Evolutionary conservation across 2,329 filamentous ascomycete genomes (phyloP).

Genomic region (Fusarium nurragi): DNA sequence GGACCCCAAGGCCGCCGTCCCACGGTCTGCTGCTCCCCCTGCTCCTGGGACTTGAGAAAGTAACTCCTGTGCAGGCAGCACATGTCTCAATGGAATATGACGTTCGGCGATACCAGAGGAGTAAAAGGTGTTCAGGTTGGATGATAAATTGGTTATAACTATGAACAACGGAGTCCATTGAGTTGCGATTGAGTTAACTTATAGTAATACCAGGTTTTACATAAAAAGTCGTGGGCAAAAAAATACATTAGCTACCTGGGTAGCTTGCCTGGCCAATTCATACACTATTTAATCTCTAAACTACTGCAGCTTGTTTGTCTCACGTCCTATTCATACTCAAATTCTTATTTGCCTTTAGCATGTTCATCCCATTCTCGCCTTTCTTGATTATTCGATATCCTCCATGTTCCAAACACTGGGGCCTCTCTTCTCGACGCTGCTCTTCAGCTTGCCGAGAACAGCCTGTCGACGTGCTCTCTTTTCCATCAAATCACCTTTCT

Average conservation of each 20-base stretch:
- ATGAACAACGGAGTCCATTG: background rate
- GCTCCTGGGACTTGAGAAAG: slow-evolving; percentile 7
- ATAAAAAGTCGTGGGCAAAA: slow-evolving; percentile 4
- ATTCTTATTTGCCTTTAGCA: slow-evolving; percentile 7
- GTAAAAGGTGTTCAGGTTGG: slow-evolving; percentile 20
- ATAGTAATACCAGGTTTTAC: background rate
- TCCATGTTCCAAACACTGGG: slow-evolving; percentile 62
- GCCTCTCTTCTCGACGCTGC: slow-evolving; percentile 59
- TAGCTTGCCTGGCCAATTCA: slow-evolving; percentile 31
- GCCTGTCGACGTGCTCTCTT: slow-evolving; percentile 63
- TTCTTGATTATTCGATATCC: slow-evolving; percentile 54
- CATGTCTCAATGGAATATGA: slow-evolving; percentile 1
- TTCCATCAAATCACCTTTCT: slow-evolving; percentile 65
- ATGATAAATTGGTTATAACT: background rate
- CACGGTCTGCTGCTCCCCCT: slow-evolving; percentile 15
- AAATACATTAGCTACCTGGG: slow-evolving; percentile 20
- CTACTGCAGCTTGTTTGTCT: slow-evolving; percentile 40
- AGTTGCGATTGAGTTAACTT: background rate
- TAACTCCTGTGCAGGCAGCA: background rate
- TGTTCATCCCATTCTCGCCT: slow-evolving; percentile 4
- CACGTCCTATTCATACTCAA: slow-evolving; percentile 22
- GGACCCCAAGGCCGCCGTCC: slow-evolving; percentile 26
- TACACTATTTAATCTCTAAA: slow-evolving; percentile 46
- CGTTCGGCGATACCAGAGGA: slow-evolving; percentile 18
- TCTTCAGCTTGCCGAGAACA: slow-evolving; percentile 62